Evolutionary conservation across 2,329 filamentous ascomycete species (phyloP).

Genomic region (Pseudopithomyces chartarum): DNA sequence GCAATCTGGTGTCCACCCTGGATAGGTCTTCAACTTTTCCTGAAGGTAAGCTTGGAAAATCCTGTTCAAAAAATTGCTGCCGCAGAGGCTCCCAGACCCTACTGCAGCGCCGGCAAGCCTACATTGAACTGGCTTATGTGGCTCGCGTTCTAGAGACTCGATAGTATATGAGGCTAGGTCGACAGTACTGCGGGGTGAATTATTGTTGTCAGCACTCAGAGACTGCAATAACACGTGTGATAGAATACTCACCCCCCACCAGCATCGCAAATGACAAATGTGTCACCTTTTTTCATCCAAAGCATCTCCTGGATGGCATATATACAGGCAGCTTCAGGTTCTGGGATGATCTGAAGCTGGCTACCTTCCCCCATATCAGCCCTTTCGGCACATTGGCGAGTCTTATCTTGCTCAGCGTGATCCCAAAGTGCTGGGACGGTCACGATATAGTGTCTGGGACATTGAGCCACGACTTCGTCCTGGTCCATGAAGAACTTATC

Average conservation of each 20-base stretch:
- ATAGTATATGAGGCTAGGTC: constrained; percentile 8
- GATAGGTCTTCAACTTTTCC: not conserved
- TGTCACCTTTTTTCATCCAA: constrained; percentile 1
- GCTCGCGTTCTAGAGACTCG: not conserved
- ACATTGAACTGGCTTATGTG: not conserved
- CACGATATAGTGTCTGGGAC: constrained; percentile 5
- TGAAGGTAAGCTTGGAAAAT: constrained; percentile 5
- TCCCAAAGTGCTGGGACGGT: constrained; percentile 5
- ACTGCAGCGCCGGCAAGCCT: constrained; percentile 3
- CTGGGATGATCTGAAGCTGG: constrained; percentile 5
- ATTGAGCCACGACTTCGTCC: not conserved
- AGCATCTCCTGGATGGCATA: constrained; percentile 4
- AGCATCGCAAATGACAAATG: constrained; percentile 7
- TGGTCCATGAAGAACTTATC: not conserved
- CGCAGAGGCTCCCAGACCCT: constrained; percentile 5
- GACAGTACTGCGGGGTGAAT: constrained; percentile 1
- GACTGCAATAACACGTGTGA: not conserved
- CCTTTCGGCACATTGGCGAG: constrained; percentile 1
- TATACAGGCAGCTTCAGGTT: constrained; percentile 8
- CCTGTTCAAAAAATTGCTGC: constrained; percentile 6
- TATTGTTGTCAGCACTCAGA: not conserved
- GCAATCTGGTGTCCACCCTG: not conserved
- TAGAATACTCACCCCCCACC: constrained; percentile 7
- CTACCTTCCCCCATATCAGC: constrained; percentile 5
- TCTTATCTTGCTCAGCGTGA: constrained; percentile 5